Evolutionary conservation across 2,329 filamentous ascomycete species (phyloP), one percentile per base, ranked within the genome.

Genomic region (Phialophora tarda): DNA sequence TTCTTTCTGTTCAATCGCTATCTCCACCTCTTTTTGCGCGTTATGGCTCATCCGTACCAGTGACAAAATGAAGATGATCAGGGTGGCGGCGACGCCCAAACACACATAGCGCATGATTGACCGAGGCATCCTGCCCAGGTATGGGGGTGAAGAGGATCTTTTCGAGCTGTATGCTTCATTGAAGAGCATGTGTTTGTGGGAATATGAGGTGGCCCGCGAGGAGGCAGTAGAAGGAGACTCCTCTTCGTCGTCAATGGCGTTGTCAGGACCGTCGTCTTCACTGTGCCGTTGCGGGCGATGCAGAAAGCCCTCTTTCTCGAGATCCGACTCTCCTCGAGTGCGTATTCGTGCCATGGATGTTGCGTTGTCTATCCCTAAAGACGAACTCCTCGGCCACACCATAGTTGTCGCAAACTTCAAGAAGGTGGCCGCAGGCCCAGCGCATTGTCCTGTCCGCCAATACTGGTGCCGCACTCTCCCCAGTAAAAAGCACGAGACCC

Each of bases 61-160:
- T 63, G 85, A 88, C 64, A 92, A 79, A 64, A 97, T 89, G 79
- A 97, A 92, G 51, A 96, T 75, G 4, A 95, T 71, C 14, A 97
- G 84, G 0, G 87, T 85, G 2, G 85, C 83, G 55, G 91, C 85
- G 61, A 96, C 81, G 3, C 84, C 86, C 57, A 93, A 81, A 70
- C 92, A 92, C 63, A 97, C 86, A 76, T 90, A 96, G 72, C 92
- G 85, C 63, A 91, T 88, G 65, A 95, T 86, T 68, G 85, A 90
- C 74, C 89, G 88, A 6, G 91, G 91, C 50, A 93, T 78, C 34
- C 88, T 65, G 24, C 68, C 84, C 73, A 90, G 91, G 60, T 84
- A 77, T 62, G 75, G 71, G 4, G 74, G 71, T 23, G 64, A 69
- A 28, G 75, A 72, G 64, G 77, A 77, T 63, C 73, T 73, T 61